Evolutionary conservation across 306 rosid genomes (phyloP).

Genomic region (Prinsepia uniflora): DNA sequence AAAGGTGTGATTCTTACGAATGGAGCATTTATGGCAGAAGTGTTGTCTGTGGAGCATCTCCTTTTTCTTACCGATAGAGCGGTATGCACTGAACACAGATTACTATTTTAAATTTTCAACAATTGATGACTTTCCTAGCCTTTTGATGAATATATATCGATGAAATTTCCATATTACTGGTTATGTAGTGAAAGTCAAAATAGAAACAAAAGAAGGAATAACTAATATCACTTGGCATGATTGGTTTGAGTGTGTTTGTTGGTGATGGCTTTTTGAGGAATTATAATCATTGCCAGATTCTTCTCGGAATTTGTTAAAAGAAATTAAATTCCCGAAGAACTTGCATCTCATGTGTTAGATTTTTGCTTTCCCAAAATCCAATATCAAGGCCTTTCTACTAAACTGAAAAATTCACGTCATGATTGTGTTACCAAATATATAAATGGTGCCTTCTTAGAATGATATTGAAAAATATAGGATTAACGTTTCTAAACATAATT

Average conservation of each 20-base stretch:
- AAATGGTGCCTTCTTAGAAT: too few relatives aligned
- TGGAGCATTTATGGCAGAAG: constrained; percentile 67
- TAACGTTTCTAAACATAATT: too few relatives aligned
- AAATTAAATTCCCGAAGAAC: background rate
- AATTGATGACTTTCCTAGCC: background rate
- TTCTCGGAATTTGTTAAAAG: background rate
- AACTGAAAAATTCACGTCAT: background rate
- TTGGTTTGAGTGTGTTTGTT: background rate
- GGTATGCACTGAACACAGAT: constrained; percentile 37
- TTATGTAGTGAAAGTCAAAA: background rate
- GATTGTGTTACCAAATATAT: background rate
- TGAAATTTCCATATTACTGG: background rate
- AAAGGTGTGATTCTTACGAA: constrained; percentile 79
- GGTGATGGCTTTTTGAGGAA: background rate
- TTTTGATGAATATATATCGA: background rate
- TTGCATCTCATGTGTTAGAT: background rate
- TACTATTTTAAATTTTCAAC: background rate
- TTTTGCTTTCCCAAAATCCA: background rate
- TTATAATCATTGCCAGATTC: background rate
- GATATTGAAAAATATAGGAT: too few relatives aligned
- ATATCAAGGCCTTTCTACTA: background rate
- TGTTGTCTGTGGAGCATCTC: constrained; percentile 64
- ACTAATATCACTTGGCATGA: background rate
- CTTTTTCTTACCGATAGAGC: constrained; percentile 61
- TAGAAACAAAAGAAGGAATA: background rate